Percentiles rank a stretch among this genome's conserved stretches.
Conservation (phyloP, 1,284 basidiomycete genomes). For the Pulveroboletus sp. region DNA sequence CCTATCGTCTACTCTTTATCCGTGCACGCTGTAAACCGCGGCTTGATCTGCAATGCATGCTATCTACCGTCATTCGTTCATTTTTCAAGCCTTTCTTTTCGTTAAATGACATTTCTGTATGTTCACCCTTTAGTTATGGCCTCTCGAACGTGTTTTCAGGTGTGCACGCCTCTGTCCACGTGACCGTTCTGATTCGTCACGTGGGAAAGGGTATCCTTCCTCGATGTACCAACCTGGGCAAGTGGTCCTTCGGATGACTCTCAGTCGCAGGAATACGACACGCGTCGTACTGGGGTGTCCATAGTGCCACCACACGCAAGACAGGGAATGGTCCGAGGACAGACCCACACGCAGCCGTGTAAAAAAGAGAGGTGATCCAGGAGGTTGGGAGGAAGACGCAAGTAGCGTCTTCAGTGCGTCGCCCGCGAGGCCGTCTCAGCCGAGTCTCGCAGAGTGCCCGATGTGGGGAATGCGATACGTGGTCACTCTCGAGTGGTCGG, state of each 20-base stretch:
- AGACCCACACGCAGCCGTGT: background rate
- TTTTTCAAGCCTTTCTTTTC: constrained; percentile 1
- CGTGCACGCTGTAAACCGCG: constrained; percentile 29
- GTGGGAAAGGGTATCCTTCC: constrained; percentile 18
- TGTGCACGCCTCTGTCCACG: constrained; percentile 13
- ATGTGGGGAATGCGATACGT: background rate
- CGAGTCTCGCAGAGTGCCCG: background rate
- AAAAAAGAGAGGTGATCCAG: constrained; percentile 1
- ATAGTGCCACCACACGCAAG: background rate
- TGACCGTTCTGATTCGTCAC: constrained; percentile 24
- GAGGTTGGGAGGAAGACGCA: constrained; percentile 8
- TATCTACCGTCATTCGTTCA: constrained; percentile 15
- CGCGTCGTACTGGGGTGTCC: background rate
- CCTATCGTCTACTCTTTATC: constrained; percentile 16
- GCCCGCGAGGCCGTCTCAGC: constrained; percentile 1
- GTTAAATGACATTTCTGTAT: background rate
- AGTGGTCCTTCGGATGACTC: constrained; percentile 3
- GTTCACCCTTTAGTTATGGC: too few relatives aligned
- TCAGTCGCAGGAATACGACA: background rate
- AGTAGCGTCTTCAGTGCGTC: background rate
- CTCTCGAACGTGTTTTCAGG: too few relatives aligned
- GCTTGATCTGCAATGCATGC: constrained; percentile 25
- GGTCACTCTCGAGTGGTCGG: constrained; percentile 3
- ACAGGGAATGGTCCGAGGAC: background rate
- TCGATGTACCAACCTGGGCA: constrained; percentile 3